A percentile compares a stretch with the other conserved stretches of the same genome.
Evolutionary conservation across 106 monocot species (phyloP).

Genomic region (Xerophyta viscosa): DNA sequence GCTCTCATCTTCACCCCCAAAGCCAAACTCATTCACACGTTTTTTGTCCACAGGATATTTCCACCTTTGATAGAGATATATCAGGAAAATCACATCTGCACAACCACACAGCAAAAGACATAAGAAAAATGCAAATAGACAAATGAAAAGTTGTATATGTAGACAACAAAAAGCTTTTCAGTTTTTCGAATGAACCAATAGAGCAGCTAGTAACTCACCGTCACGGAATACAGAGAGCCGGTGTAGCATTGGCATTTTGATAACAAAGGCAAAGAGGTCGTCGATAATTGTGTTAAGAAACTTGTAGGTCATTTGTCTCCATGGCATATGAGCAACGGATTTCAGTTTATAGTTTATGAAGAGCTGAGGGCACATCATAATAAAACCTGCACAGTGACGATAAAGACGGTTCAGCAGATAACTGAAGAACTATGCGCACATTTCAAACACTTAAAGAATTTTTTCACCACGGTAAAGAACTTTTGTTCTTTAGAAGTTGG

Average conservation of each 20-base stretch:
- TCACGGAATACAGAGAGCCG: constrained; percentile 94
- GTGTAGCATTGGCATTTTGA: constrained; percentile 97
- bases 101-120: background rate
- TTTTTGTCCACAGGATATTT: constrained; percentile 82
- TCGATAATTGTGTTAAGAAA: constrained; percentile 97
- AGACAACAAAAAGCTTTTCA: too few species aligned
- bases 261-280: constrained; percentile 90
- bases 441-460: too few species aligned
- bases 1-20: constrained; percentile 82
- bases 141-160: too few species aligned
- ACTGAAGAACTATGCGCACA: background rate
- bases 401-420: background rate
- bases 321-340: constrained; percentile 93
- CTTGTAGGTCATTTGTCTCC: constrained; percentile 99
- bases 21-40: constrained; percentile 92
- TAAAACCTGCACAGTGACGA: constrained; percentile 60
- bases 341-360: constrained; percentile 95
- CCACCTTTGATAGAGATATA: constrained; percentile 96
- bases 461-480: too few species aligned
- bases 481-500: too few species aligned
- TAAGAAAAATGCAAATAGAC: background rate
- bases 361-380: constrained; percentile 97
- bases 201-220: constrained; percentile 33
- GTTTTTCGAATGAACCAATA: background rate
- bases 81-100: constrained; percentile 94